phyloP scores from a whole-genome alignment of 2,329 filamentous ascomycete genomes.

The Cercospora sp. region DNA sequence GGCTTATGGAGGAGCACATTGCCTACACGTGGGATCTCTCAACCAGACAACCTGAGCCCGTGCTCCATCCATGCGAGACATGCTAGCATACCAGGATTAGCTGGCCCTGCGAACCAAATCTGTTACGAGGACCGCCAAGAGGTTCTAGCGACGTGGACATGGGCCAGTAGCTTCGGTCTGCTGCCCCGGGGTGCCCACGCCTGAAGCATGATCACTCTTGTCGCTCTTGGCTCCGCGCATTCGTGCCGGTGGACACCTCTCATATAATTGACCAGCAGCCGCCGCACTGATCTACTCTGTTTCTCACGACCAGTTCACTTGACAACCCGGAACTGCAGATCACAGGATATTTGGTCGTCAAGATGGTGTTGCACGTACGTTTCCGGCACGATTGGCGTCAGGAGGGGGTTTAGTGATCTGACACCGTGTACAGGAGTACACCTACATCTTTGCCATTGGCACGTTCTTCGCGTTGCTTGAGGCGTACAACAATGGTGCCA shows the following conservation, averaged over 20 bases:
- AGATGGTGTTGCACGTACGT: constrained; percentile 13
- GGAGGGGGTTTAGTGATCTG: not conserved
- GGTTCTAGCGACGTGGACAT: not conserved
- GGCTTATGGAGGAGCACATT: not conserved
- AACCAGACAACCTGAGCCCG: not conserved
- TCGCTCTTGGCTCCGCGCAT: constrained; percentile 1
- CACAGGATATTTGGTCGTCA: constrained; percentile 3
- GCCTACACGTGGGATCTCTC: constrained; percentile 3
- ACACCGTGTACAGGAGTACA: constrained; percentile 11
- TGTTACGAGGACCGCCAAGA: not conserved
- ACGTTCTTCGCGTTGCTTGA: constrained; percentile 65
- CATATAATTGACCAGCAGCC: constrained; percentile 8
- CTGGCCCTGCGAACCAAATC: constrained; percentile 4
- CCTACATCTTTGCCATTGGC: constrained; percentile 57
- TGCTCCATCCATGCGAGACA: not conserved
- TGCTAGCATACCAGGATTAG: constrained; percentile 4
- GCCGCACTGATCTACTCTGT: constrained; percentile 3
- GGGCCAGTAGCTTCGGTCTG: constrained; percentile 8
- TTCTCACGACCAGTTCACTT: constrained; percentile 2
- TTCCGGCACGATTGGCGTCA: not conserved
- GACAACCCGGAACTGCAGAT: constrained; percentile 1
- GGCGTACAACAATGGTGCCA: constrained; percentile 61
- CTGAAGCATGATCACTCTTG: constrained; percentile 8
- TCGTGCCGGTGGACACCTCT: not conserved
- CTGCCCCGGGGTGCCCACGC: not conserved